Base-by-base conservation (phyloP, 768 basidiomycete species). In the Boletus patriciae region DNA sequence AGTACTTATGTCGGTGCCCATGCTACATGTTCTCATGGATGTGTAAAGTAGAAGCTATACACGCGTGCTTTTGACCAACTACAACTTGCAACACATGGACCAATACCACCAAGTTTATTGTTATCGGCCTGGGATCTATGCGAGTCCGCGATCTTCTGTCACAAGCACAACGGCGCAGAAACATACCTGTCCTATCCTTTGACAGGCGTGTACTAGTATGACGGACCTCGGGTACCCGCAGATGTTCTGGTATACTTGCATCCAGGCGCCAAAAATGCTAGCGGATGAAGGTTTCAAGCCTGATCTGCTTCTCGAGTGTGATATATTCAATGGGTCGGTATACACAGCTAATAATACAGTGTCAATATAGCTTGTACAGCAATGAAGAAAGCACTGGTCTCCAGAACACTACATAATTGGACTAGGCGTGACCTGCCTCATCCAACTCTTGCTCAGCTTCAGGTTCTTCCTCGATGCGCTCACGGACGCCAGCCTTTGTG, bases 391-490 rank as follows among this genome's bases (percentile, higher is more conserved):
- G 46, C 36, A 58, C 21, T 37, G 19, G 21, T 45, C 37, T 40
- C 29, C 15, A 37, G 34, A 38, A 46, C 11, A 21, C 15, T 18
- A 45, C 34, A 21, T 33, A 46, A 42, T 34, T 21, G 21, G n/a
- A 54, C 40, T 41, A 63, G 37, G 33, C 15, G 15, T 49, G 46
- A 33, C 27, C 11, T 3, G 7, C 57, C n/a, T 60, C 70, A 46
- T 80, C 79, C 49, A 77, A 68, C 52, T 76, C 86, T 66, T 84
- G 86, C 63, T 93, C 92, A 4, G 73, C 77, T 63, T 85, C 83
- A 5, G 83, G 83, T 49, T 85, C 83, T 65, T 84, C 83, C 37
- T 86, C 81, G 52, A 93, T 94, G 48, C 82, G 79, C 55, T 90
- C 87, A 58, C 83, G 78, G 41, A 86, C 78, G 31, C 74, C 71